phyloP scores from a whole-genome alignment of 805 yeast species.

The Candida anglica region DNA sequence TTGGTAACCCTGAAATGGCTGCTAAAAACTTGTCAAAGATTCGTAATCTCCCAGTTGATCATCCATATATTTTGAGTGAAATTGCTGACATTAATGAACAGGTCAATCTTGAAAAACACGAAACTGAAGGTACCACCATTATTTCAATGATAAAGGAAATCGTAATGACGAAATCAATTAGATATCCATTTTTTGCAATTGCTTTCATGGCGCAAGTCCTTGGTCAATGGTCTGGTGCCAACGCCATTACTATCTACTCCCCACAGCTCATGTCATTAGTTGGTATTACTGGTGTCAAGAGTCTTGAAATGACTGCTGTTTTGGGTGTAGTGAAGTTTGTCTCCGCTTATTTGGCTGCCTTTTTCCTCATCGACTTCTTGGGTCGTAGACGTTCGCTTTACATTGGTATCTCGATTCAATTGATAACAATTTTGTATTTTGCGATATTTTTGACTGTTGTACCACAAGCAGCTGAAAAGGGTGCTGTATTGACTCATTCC shows the following conservation, averaged over 20 bases:
- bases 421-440: slow-evolving; percentile 39
- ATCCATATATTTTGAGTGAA: slow-evolving; percentile 49
- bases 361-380: slow-evolving; percentile 49
- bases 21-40: slow-evolving; percentile 34
- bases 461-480: slow-evolving; percentile 37
- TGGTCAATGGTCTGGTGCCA: slow-evolving; percentile 61
- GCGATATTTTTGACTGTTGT: slow-evolving; percentile 44
- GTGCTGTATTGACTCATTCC: slow-evolving; percentile 22
- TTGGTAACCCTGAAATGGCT: slow-evolving; percentile 38
- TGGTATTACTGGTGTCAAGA: slow-evolving; percentile 41
- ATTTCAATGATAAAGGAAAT: slow-evolving; percentile 26
- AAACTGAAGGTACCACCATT: slow-evolving; percentile 18
- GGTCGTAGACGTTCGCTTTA: slow-evolving; percentile 51
- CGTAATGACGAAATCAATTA: slow-evolving; percentile 32
- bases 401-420: slow-evolving; percentile 45
- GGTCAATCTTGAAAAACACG: slow-evolving; percentile 30
- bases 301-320: slow-evolving; percentile 46
- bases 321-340: slow-evolving; percentile 51
- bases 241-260: slow-evolving; percentile 53
- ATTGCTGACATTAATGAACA: slow-evolving; percentile 49
- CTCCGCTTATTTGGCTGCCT: slow-evolving; percentile 47
- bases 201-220: slow-evolving; percentile 43
- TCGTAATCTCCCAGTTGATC: slow-evolving; percentile 42
- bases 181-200: slow-evolving; percentile 42
- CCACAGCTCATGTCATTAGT: slow-evolving; percentile 47